A percentile compares a stretch with the other conserved stretches of the same genome.
phyloP scores from a whole-genome alignment of 306 rosid genomes.

The Crotalaria pallida region DNA sequence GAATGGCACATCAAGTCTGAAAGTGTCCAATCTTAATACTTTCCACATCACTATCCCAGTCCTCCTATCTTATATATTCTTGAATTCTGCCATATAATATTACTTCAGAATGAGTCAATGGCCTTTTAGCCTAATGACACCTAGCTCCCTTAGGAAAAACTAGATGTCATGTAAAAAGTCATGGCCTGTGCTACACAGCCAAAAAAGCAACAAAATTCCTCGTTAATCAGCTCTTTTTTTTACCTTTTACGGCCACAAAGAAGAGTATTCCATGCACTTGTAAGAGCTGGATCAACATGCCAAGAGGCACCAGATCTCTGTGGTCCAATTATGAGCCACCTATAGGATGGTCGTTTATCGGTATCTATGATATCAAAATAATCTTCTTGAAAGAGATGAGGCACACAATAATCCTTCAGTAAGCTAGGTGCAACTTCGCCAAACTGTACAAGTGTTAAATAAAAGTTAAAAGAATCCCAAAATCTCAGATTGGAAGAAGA shows the following conservation, averaged over 20 bases:
- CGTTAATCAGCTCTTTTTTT: slow-evolving; percentile 9
- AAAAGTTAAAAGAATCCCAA: slow-evolving; percentile 22
- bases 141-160: slow-evolving; percentile 1
- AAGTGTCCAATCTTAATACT: not conserved
- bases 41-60: not conserved
- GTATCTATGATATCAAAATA: slow-evolving; percentile 67
- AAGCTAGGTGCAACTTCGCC: slow-evolving; percentile 86
- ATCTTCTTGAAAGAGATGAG: slow-evolving; percentile 90
- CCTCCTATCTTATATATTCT: slow-evolving; percentile 10
- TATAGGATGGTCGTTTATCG: slow-evolving; percentile 84
- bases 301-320: slow-evolving; percentile 99
- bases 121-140: not conserved
- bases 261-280: slow-evolving; percentile 99
- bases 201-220: slow-evolving; percentile 1
- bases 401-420: slow-evolving; percentile 82
- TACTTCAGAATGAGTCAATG: not conserved
- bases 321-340: slow-evolving; percentile 97
- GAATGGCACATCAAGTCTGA: not conserved
- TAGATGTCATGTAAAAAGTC: slow-evolving; percentile 8
- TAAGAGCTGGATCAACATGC: slow-evolving; percentile 99
- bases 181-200: not conserved
- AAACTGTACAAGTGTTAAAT: slow-evolving; percentile 50
- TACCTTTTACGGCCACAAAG: slow-evolving; percentile 90
- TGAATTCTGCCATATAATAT: not conserved
- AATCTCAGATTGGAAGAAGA: slow-evolving; percentile 11